Conservation (phyloP, 2,329 filamentous ascomycete species). For the Fusarium nygamai region DNA sequence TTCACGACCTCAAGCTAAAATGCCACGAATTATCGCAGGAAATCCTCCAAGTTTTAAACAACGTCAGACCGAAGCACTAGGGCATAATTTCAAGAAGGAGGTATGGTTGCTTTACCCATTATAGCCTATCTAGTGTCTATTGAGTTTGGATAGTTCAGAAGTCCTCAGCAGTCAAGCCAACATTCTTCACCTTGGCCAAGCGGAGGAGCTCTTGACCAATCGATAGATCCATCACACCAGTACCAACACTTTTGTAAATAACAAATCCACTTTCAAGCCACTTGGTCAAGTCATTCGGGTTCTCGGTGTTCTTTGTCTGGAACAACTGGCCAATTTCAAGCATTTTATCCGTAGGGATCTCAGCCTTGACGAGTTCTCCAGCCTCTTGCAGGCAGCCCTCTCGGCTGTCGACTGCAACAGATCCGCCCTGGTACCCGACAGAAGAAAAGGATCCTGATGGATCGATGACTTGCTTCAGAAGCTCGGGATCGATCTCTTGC, state of each 20-base stretch:
- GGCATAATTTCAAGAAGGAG: too few relatives aligned
- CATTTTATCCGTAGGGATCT: slow-evolving; percentile 35
- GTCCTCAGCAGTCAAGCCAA: slow-evolving; percentile 54
- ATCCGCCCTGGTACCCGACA: slow-evolving; percentile 5
- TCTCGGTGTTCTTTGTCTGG: slow-evolving; percentile 14
- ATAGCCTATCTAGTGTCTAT: neutral
- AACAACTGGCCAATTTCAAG: slow-evolving; percentile 65
- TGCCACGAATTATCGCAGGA: neutral
- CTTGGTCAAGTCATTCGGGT: slow-evolving; percentile 53
- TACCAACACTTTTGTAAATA: slow-evolving; percentile 75
- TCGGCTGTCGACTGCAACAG: slow-evolving; percentile 42
- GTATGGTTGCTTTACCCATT: too few relatives aligned
- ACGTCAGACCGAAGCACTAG: too few relatives aligned
- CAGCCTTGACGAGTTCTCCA: slow-evolving; percentile 46
- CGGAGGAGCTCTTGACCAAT: slow-evolving; percentile 67
- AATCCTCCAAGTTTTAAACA: neutral
- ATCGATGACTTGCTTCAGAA: slow-evolving; percentile 38
- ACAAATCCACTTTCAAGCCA: slow-evolving; percentile 73
- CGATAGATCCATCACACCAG: slow-evolving; percentile 75
- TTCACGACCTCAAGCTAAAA: neutral
- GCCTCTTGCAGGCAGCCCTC: slow-evolving; percentile 46
- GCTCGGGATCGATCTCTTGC: slow-evolving; percentile 46
- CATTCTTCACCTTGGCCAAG: slow-evolving; percentile 62
- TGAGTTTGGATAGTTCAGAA: slow-evolving; percentile 8
- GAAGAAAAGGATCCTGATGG: slow-evolving; percentile 5